Base-by-base conservation (phyloP, 768 basidiomycete species). In the Xerocomus brunneocitrinus region DNA sequence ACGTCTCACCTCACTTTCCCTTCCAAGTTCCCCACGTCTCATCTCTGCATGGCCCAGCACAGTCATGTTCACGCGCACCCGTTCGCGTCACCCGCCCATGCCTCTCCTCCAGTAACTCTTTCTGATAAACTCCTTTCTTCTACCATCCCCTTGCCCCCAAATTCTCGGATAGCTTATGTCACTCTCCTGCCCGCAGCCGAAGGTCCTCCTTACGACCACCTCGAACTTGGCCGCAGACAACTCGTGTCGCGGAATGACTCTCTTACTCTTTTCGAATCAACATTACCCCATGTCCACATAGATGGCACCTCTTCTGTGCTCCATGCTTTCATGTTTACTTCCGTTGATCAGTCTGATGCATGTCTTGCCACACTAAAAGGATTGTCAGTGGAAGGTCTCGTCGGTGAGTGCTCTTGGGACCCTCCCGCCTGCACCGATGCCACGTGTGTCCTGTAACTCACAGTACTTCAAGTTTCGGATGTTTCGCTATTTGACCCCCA, bases 141-240 rank as follows among this genome's bases (percentile, higher is more conserved):
- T 22, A 60, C 68, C 34, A 73, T 85, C 50, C 43, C 73, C 42
- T 64, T 85, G 8, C 80, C 80, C 0, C 52, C 64, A 16, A 55
- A 73, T 54, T 62, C 79, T 14, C 66, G 62, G 54, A 73, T 87
- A 54, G 67, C 66, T 22, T 83, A 76, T 58, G 71, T 73, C 32
- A 72, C 75, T 51, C 82, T 78, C 65, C 54, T 66, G 13, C 72
- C 75, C 12, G 58, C 59, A 27, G 58, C 59, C 28, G 64, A 59
- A 41, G 59, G 58, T 14, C 36, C 55, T 42, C 22, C 69, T 56
- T 62, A 73, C 40, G 78, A 81, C 47, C 59, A 67, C 43, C 66
- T 89, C 53, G 86, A 89, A 61, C 57, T 69, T 14, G 85, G 81
- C 4, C 76, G 87, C 55, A 75, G 79, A 53, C 65, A 67, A 5